Base-by-base conservation (phyloP, 2,329 filamentous ascomycete genomes). In the Knufia fluminis region DNA sequence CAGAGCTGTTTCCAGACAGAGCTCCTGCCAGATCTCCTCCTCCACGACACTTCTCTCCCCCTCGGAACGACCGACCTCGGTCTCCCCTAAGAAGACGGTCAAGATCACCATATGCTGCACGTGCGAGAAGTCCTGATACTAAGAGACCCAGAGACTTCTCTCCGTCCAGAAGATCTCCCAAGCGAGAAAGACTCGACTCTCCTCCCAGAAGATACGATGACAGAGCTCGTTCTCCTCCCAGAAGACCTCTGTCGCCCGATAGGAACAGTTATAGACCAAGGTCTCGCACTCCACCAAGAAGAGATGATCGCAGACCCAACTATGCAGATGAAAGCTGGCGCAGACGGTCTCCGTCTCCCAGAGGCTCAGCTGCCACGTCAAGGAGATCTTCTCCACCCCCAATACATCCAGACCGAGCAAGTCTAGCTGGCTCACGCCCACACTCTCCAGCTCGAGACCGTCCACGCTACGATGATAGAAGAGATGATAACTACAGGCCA, bases 361-460 rank as follows among this genome's bases (percentile, higher is more conserved):
- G 64, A 36, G 75, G 72, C 33, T 82, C 80, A 7, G 72, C 66
- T 17, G 64, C 72, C 17, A 79, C 76, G 24, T 83, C 80, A 19
- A 74, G 78, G 50, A 72, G 78, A 43, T 81, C 80, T 7, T 83
- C 80, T 4, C 80, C 80, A 14, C 75, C 69, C 22, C 64, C n/a
- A n/a, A n/a, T 75, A 12, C 76, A 79, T 57, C 71, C 73, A 14
- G 80, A 78, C 55, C 71, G 76, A 56, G 61, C 70, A 44, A 70
- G 67, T 42, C 59, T 71, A 48, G 51, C 55, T 54, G 62, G 33
- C n/a, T 48, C 45, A 28, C 3, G 44, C 7, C 7, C 22, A 2
- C 45, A 48, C 20, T 48, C 45, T 32, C 46, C 41, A 32, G 47
- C 41, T 49, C 51, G 45, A 44, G 49, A 54, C 14, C 42, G 42